Percentiles rank a stretch among this genome's conserved stretches.
phyloP scores from a whole-genome alignment of 2,329 filamentous ascomycete species.

The Scedosporium apiospermum region DNA sequence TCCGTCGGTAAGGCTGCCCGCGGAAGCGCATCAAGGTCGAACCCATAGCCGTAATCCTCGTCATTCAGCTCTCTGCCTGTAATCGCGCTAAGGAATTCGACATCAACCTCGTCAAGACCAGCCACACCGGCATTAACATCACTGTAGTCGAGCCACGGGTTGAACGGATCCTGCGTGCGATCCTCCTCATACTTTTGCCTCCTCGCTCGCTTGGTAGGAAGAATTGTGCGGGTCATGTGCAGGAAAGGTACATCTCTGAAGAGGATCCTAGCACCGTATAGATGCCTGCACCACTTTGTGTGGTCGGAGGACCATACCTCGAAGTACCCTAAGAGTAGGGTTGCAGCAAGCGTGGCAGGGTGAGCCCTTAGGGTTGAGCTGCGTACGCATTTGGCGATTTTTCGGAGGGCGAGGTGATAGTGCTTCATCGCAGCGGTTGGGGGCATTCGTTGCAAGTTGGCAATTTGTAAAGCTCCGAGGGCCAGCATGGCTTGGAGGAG shows the following conservation, averaged over 20 bases:
- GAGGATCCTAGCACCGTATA: conserved; percentile 74
- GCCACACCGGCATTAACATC: conserved; percentile 11
- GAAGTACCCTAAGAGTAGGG: conserved; percentile 78
- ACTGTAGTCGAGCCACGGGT: conserved; percentile 15
- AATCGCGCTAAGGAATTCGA: conserved; percentile 29
- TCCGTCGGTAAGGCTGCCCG: conserved; percentile 32
- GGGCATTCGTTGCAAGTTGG: conserved; percentile 65
- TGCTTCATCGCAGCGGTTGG: conserved; percentile 80
- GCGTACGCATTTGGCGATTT: conserved; percentile 67
- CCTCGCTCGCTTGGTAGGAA: conserved; percentile 47
- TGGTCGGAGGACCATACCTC: conserved; percentile 94
- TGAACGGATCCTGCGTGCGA: conserved; percentile 17
- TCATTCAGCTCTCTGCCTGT: conserved; percentile 28
- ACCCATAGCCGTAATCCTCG: conserved; percentile 24
- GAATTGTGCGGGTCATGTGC: conserved; percentile 60
- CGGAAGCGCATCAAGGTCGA: conserved; percentile 25
- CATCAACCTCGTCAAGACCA: conserved; percentile 30
- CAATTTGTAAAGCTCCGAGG: conserved; percentile 77
- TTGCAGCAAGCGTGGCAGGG: conserved; percentile 78
- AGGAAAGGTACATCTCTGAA: conserved; percentile 74
- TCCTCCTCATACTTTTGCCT: conserved; percentile 27
- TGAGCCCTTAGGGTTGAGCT: conserved; percentile 60
- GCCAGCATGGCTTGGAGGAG: conserved; percentile 87
- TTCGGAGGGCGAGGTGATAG: conserved; percentile 75
- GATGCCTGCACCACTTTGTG: conserved; percentile 88